Evolutionary conservation across 352 stramenopile genomes (phyloP).

Genomic region (Blastocystis sp.): DNA sequence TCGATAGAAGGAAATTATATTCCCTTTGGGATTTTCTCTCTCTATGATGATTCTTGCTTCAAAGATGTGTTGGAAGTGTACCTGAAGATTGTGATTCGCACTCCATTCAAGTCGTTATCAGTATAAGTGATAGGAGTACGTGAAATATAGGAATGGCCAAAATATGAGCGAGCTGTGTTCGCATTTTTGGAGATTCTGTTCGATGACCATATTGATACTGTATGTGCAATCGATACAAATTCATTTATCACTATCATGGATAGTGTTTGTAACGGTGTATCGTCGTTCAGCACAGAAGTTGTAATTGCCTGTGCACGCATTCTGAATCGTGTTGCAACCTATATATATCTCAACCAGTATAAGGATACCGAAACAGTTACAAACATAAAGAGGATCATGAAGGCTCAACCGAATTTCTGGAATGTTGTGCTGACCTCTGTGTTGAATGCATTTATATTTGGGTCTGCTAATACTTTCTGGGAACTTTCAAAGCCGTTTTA

Average conservation of each 20-base stretch:
- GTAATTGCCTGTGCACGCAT: background rate
- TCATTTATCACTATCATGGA: conserved; percentile 55
- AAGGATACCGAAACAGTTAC: conserved; percentile 3
- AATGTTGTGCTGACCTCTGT: conserved; percentile 20
- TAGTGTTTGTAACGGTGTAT: conserved; percentile 13
- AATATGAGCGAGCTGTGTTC: conserved; percentile 39
- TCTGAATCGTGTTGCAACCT: background rate
- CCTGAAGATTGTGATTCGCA: conserved; percentile 48
- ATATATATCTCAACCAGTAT: conserved; percentile 57
- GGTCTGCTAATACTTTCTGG: background rate
- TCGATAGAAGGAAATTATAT: conserved; percentile 28
- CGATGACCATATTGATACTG: conserved; percentile 15
- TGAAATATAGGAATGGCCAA: conserved; percentile 54
- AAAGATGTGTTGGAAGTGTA: background rate
- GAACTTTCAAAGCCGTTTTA: conserved; percentile 6
- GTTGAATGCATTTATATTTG: conserved; percentile 56
- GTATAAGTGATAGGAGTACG: background rate
- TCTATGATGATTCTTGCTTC: conserved; percentile 30
- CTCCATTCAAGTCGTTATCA: conserved; percentile 13
- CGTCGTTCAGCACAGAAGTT: conserved; percentile 34
- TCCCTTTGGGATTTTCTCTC: conserved; percentile 33
- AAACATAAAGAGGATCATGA: conserved; percentile 43
- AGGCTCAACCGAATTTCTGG: conserved; percentile 56
- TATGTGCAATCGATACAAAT: background rate
- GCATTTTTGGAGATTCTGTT: conserved; percentile 49